These are phyloP conservation scores for Flaveria robusta DNA, from an alignment of 129 eudicot genomes.

Conservation along the genomic window DNA sequence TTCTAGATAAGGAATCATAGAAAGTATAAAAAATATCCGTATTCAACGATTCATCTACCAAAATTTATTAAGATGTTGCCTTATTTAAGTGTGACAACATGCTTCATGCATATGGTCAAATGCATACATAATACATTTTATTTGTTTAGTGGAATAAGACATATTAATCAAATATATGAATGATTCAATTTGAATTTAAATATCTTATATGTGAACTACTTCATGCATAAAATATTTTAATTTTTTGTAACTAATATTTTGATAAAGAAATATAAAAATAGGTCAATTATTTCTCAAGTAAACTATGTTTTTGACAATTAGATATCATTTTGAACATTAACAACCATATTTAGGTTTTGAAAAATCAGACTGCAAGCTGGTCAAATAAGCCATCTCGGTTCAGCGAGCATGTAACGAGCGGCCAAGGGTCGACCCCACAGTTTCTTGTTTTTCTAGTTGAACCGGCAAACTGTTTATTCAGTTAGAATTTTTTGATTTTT, in stretches of 20 bases:
- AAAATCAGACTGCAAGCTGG: background rate
- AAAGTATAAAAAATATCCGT: slow-evolving; percentile 1
- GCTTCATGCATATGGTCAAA: slow-evolving; percentile 27
- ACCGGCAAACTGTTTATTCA: too few relatives aligned
- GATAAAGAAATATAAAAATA: background rate
- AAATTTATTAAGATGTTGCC: slow-evolving; percentile 22
- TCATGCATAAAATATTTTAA: background rate
- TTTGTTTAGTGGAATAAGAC: slow-evolving; percentile 7
- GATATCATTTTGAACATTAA: too few relatives aligned
- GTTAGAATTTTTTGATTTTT: too few relatives aligned
- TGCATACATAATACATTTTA: background rate
- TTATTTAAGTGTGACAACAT: slow-evolving; percentile 22
- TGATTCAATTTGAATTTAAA: background rate
- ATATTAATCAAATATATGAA: background rate
- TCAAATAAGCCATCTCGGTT: background rate
- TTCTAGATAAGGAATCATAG: background rate
- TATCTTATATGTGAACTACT: background rate
- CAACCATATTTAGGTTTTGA: background rate
- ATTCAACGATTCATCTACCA: slow-evolving; percentile 20
- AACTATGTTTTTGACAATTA: background rate
- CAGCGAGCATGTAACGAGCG: background rate
- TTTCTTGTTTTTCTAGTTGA: too few relatives aligned
- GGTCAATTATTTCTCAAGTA: background rate
- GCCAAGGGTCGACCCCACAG: too few relatives aligned
- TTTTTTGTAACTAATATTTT: too few relatives aligned